These are phyloP conservation scores for Monosporascus sp. DNA, from an alignment of 2,329 filamentous ascomycete genomes.

Conservation along the genomic window DNA sequence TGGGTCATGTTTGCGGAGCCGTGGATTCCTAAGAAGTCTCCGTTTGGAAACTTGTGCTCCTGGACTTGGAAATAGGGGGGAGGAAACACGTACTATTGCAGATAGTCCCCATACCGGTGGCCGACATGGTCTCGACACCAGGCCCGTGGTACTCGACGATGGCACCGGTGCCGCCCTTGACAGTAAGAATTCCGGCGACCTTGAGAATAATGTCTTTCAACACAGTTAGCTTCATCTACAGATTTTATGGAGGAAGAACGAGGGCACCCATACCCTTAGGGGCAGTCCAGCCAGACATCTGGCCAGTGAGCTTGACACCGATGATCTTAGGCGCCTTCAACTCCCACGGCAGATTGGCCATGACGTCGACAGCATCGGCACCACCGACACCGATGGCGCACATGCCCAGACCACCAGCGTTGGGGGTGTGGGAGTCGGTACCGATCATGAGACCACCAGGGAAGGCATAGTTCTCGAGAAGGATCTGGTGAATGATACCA, in stretches of 20 bases:
- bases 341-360: constrained; percentile 76
- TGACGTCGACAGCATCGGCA: constrained; percentile 97
- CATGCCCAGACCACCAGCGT: constrained; percentile 94
- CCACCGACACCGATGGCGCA: constrained; percentile 93
- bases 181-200: constrained; percentile 92
- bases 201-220: constrained; percentile 84
- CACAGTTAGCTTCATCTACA: constrained; percentile 5
- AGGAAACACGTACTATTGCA: constrained; percentile 40
- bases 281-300: constrained; percentile 84
- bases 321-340: constrained; percentile 96
- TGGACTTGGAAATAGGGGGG: constrained; percentile 12
- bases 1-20: no score
- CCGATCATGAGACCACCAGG: constrained; percentile 96
- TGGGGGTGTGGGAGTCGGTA: constrained; percentile 96
- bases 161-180: constrained; percentile 94
- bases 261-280: constrained; percentile 67
- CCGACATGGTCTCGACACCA: constrained; percentile 68
- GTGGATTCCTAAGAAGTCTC: no score
- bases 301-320: constrained; percentile 88
- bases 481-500: constrained; percentile 98
- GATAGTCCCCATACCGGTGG: constrained; percentile 85
- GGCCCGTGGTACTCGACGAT: constrained; percentile 75
- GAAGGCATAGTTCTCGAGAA: constrained; percentile 99
- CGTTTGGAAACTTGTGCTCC: no score
- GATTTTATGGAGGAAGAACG: neutral